phyloP scores from a whole-genome alignment of 148 eudicot species.

The Silene conica region DNA sequence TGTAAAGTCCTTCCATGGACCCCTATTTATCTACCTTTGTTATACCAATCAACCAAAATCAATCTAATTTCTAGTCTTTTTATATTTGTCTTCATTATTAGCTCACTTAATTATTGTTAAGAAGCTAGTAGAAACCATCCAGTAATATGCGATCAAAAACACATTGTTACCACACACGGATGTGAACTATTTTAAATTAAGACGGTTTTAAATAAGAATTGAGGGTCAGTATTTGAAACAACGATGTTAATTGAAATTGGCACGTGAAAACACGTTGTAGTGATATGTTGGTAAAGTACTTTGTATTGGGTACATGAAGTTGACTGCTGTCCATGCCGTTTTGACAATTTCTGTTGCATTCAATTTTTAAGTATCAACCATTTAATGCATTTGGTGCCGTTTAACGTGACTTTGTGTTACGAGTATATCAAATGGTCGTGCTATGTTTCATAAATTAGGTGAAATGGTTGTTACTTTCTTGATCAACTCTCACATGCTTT shows the following conservation, averaged over 20 bases:
- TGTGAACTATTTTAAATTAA: too few relatives aligned
- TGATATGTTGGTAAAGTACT: not conserved
- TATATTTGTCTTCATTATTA: too few relatives aligned
- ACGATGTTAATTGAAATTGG: too few relatives aligned
- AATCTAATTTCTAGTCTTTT: not conserved
- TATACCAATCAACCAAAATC: not conserved
- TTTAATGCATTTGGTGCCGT: conserved; percentile 12
- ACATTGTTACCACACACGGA: too few relatives aligned
- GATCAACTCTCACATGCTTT: not conserved
- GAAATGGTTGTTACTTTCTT: not conserved
- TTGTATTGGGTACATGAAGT: not conserved
- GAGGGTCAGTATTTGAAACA: too few relatives aligned
- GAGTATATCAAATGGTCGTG: too few relatives aligned
- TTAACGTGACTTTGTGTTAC: not conserved
- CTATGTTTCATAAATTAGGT: not conserved
- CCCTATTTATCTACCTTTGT: too few relatives aligned
- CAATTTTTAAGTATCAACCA: not conserved
- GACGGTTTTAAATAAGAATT: too few relatives aligned
- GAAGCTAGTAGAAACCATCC: too few relatives aligned
- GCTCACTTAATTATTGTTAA: too few relatives aligned
- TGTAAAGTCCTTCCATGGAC: not conserved
- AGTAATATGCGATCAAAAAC: too few relatives aligned
- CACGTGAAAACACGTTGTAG: too few relatives aligned
- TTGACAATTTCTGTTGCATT: conserved; percentile 1
- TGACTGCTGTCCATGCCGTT: not conserved